Evolutionary conservation across 208 protist genomes (phyloP), one percentile per base, ranked within the genome.

Genomic region (Acanthamoeba castellanii): DNA sequence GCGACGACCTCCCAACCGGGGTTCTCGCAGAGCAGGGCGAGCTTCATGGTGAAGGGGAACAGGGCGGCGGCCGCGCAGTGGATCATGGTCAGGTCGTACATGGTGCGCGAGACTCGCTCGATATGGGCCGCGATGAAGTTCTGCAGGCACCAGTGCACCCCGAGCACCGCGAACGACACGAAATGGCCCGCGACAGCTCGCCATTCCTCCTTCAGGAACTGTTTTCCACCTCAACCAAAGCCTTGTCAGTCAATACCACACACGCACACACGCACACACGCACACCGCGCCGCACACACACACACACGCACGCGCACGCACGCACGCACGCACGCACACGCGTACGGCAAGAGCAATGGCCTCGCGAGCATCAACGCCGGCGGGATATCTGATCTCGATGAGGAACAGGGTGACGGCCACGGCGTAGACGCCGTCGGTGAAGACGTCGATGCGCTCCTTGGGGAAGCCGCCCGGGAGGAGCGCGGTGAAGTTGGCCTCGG

Each of bases 401-500:
- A 88, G 42, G 52, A 88, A 64, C 16, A 88, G 52, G 20, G 81
- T 88, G n/a, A 88, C 52, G 81, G 81, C 81, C 7, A 88, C 81
- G 50, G 81, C 81, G 50, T 88, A 88, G 27, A 88, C 81, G 42
- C 81, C 81, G 42, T 88, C 81, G 81, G 81, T 88, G 81, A 88
- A 88, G 42, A 64, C 42, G 27, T 88, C 81, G 50, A 88, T 57
- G 16, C 81, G 16, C 52, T 88, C 81, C 42, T 59, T 22, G 25
- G 81, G 81, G 50, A 47, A 61, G 30, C 81, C 81, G 16, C 18
- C 50, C 8, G 72, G 72, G 14, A 81, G 72, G 30, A 81, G 72
- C 34, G n/a, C 30, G 18, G 16, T 45, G 72, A 50, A 22, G 34
- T 20, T 27, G 25, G 13, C n/a, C 1, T 81, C 32, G 18, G 72